Evolutionary conservation across 352 stramenopile species (phyloP), one percentile per base, ranked within the genome.

Genomic region (Phytophthora crassamura): DNA sequence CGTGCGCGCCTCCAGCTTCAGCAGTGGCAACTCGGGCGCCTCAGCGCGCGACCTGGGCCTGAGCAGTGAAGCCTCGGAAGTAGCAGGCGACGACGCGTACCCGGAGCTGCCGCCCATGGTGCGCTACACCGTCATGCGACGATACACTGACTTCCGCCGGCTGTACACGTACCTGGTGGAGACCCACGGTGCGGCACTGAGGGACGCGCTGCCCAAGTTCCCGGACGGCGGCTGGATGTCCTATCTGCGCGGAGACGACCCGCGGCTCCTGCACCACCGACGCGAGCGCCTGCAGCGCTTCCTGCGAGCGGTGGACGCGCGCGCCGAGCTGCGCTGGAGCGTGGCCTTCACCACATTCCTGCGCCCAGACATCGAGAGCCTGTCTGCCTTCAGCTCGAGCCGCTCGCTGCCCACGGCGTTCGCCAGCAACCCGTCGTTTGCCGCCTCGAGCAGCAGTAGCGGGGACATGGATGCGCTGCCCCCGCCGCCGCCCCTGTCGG

Each of bases 61-160:
- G 3, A 50, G 14, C 40, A 54, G 22, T 15, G 36, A 59, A 9
- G 34, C 14, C 4, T 6, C 25, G 38, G 57, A 76, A 9, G 2
- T 16, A 3, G 3, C 16, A 10, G 36, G 20, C 9, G 35, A 51
- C 34, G 67, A 77, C 28, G 47, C 57, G 48, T 83, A 84, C 58
- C 57, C 67, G 10, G 74, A 82, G 11, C 53, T 91, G 47, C 84
- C 82, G 42, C 84, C 82, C 11, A 73, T 91, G 70, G 84, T 93
- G 58, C 80, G 84, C 15, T 93, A 93, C 72, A 90, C 84, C 8
- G 84, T 91, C 63, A 89, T 89, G 77, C 74, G 84, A 14, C 70
- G 84, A 11, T 93, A 91, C 76, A 93, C 83, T 48, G 84, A 93
- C 63, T 93, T 93, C 57, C 84, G 82, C 7, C 77, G 79, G 39